Base-by-base conservation (phyloP, 2,329 filamentous ascomycete species). In the Annulohypoxylon truncatum region DNA sequence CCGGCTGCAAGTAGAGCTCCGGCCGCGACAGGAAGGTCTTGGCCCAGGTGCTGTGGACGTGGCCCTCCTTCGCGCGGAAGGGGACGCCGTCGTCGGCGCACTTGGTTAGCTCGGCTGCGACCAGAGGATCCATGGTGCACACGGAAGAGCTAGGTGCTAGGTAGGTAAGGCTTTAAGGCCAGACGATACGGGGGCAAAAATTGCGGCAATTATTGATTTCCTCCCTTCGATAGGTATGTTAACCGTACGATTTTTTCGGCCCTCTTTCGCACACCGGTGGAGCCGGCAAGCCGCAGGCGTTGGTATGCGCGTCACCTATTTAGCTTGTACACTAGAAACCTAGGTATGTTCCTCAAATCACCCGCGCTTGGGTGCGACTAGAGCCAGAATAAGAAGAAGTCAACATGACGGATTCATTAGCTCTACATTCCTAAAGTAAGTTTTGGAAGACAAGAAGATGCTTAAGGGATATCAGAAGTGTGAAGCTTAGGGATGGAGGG, bases 41-140 rank as follows among this genome's bases (percentile, higher is more conserved):
- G 38, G 96, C 96, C 96, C 96, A 99, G 18, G 96, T 99, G 74
- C 90, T 90, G 82, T 98, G 96, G 51, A 90, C 81, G 78, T 98
- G 90, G 56, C 87, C 83, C 64, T 86, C 82, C 62, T 85, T 85
- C 4, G 92, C 92, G 77, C 90, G 92, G 82, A 98, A 97, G 44
- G 93, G 89, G 38, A 96, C 73, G 61, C 55, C 72, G 58, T 76
- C 74, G 60, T 76, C 74, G n/a, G 63, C 61, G 58, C 61, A 67
- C 59, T 66, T 72, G 8, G 72, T 63, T 15, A 76, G 64, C 57
- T 75, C 73, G 15, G 72, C 65, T 33, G 61, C 64, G 46, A 76
- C 24, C n/a, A 72, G 53, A 54, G 74, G 72, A 54, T 76, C 73
- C 75, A 76, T 76, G 6, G 29, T 38, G 22, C 50, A 6, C 15